Conservation (phyloP, 768 basidiomycete species). For the Leccinum variicolor region DNA sequence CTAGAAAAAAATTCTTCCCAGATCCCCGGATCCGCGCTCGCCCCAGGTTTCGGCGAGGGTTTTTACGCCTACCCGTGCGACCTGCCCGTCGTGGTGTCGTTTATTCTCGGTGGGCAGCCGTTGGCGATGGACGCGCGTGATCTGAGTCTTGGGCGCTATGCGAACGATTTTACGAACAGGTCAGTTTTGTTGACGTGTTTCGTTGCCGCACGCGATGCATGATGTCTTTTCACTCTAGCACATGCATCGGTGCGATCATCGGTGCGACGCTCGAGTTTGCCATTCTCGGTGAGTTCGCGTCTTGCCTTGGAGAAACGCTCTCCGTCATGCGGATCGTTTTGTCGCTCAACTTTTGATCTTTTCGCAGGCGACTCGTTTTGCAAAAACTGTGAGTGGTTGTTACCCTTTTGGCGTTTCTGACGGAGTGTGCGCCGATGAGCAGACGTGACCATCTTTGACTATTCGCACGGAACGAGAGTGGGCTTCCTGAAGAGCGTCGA, state of each 20-base stretch:
- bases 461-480: constrained; percentile 48
- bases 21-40: constrained; percentile 48
- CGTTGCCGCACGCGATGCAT: not conserved
- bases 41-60: constrained; percentile 42
- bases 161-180: constrained; percentile 19
- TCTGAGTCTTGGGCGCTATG: constrained; percentile 51
- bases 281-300: constrained; percentile 19
- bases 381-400: constrained; percentile 53
- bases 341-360: not conserved
- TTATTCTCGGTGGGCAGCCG: constrained; percentile 42
- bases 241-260: constrained; percentile 57
- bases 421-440: not conserved
- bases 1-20: constrained; percentile 15
- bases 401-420: not conserved
- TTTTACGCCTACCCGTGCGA: constrained; percentile 58
- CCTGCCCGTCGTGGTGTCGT: constrained; percentile 31
- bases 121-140: constrained; percentile 46
- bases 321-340: no score
- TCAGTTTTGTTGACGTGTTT: not conserved
- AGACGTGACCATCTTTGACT: constrained; percentile 66
- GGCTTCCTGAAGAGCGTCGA: constrained; percentile 58
- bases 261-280: constrained; percentile 26
- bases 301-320: not conserved
- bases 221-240: constrained; percentile 23
- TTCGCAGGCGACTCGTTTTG: constrained; percentile 53